These are phyloP conservation scores for Cucumis sativus DNA, from an alignment of 306 rosid genomes.

Conservation along the genomic window DNA sequence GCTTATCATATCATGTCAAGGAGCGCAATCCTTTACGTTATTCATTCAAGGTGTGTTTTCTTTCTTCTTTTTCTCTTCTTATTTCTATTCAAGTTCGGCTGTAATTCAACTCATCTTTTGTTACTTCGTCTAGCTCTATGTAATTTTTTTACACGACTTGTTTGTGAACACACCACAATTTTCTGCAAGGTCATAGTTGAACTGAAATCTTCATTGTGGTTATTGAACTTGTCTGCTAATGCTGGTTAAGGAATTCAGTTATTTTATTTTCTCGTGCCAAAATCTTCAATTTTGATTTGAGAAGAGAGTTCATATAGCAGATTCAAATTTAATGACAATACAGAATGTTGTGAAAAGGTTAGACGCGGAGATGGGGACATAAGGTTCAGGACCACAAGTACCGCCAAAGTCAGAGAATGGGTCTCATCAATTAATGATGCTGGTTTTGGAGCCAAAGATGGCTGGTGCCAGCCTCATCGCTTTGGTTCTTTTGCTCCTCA, in stretches of 20 bases:
- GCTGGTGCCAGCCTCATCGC: constrained; percentile 36
- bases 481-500: constrained; percentile 37
- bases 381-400: constrained; percentile 29
- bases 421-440: constrained; percentile 27
- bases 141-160: not conserved
- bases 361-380: constrained; percentile 20
- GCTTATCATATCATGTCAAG: constrained; percentile 27
- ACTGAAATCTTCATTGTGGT: not conserved
- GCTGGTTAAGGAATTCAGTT: not conserved
- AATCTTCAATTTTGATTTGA: not conserved
- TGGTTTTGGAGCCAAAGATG: constrained; percentile 27
- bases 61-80: not conserved
- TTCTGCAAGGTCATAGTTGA: not conserved
- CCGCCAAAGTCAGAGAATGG: constrained; percentile 29
- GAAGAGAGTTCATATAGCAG: not conserved
- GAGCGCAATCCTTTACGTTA: constrained; percentile 29
- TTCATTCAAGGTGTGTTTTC: constrained; percentile 20
- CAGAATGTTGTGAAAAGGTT: constrained; percentile 19
- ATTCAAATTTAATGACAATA: constrained; percentile 1
- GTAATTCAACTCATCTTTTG: not conserved
- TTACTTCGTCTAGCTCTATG: not conserved
- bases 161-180: not conserved
- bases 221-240: not conserved
- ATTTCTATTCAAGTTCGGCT: not conserved
- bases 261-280: not conserved